Evolutionary conservation across 2,329 filamentous ascomycete genomes (phyloP).

Genomic region (Beauveria medogensis): DNA sequence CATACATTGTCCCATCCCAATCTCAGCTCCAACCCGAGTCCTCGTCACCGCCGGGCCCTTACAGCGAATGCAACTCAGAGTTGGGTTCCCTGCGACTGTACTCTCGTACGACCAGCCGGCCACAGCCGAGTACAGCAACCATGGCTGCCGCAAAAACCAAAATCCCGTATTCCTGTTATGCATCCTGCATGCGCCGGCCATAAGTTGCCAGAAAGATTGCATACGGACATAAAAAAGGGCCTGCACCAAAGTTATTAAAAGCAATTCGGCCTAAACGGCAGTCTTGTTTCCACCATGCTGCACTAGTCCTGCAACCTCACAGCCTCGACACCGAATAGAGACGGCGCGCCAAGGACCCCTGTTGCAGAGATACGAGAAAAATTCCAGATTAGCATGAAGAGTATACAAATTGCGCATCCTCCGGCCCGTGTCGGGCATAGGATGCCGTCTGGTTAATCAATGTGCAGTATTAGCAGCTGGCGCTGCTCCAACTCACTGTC

Average conservation of each 20-base stretch:
- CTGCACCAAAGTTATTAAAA: not conserved
- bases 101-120: no score
- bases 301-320: not conserved
- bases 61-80: no score
- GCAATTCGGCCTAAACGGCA: constrained; percentile 1
- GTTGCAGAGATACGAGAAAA: constrained; percentile 5
- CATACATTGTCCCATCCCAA: not conserved
- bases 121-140: no score
- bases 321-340: not conserved
- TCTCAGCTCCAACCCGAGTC: not conserved
- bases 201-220: no score
- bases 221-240: no score
- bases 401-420: not conserved
- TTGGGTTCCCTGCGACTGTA: no score
- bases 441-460: not conserved
- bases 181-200: not conserved
- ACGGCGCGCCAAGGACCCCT: not conserved
- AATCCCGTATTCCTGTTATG: not conserved
- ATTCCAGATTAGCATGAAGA: not conserved
- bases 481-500: not conserved
- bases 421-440: not conserved
- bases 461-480: not conserved
- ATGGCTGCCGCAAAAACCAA: no score
- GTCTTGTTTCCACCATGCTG: not conserved
- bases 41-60: no score